phyloP scores from a whole-genome alignment of 2,329 filamentous ascomycete species.

The Monosporascus ibericus region DNA sequence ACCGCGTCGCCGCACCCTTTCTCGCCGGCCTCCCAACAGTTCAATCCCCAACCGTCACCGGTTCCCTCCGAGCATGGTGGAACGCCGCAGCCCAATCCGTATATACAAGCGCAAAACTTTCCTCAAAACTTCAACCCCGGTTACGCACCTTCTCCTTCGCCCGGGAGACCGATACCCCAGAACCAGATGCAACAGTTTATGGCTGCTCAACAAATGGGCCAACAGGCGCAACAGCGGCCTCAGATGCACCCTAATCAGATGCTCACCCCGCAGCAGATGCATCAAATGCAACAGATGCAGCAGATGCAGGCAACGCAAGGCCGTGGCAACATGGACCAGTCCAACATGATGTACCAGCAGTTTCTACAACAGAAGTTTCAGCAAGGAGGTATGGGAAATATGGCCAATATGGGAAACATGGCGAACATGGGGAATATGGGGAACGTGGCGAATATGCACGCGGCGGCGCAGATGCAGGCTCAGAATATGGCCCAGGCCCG shows the following conservation, averaged over 20 bases:
- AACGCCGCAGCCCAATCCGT: conserved; percentile 69
- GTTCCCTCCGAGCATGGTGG: conserved; percentile 68
- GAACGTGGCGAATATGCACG: conserved; percentile 35
- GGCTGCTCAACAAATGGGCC: conserved; percentile 28
- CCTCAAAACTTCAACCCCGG: conserved; percentile 52
- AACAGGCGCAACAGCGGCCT: conserved; percentile 32
- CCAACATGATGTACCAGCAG: conserved; percentile 74
- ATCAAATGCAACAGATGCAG: conserved; percentile 38
- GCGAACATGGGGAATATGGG: neutral
- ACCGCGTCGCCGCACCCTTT: conserved; percentile 92
- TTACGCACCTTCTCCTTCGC: conserved; percentile 52
- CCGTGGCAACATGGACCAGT: conserved; percentile 60
- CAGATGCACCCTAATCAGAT: conserved; percentile 30
- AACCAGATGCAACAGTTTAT: conserved; percentile 21
- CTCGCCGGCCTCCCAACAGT: conserved; percentile 68
- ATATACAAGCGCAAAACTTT: conserved; percentile 54
- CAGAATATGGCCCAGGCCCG: conserved; percentile 33
- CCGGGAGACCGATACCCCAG: conserved; percentile 49
- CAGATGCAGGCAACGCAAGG: conserved; percentile 34
- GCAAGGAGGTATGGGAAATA: conserved; percentile 33
- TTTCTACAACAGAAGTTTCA: conserved; percentile 73
- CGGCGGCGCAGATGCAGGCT: conserved; percentile 46
- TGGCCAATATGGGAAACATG: conserved; percentile 11
- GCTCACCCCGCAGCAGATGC: conserved; percentile 35
- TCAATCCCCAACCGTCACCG: conserved; percentile 67